Evolutionary conservation across 148 eudicot species (phyloP).

Genomic region (Pharnaceum exiguum): DNA sequence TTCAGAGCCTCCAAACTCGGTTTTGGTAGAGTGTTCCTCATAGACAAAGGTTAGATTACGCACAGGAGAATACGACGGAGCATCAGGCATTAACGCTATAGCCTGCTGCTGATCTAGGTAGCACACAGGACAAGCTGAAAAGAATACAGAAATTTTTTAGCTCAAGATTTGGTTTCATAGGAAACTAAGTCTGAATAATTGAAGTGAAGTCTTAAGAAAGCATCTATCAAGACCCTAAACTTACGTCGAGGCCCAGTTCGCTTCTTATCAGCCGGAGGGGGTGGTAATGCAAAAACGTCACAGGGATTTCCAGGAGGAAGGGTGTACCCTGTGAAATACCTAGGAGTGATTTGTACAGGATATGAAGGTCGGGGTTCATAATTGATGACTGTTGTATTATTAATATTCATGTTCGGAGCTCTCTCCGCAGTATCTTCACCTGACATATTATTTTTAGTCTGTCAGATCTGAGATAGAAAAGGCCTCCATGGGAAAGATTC

Average conservation of each 20-base stretch:
- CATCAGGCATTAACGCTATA: slow-evolving; percentile 68
- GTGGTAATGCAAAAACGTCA: slow-evolving; percentile 78
- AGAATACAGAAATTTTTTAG: neutral
- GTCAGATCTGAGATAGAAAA: too few relatives aligned
- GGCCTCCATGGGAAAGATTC: too few relatives aligned
- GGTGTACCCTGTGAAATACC: slow-evolving; percentile 71
- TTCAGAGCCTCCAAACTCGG: slow-evolving; percentile 97
- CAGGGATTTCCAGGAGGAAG: slow-evolving; percentile 97
- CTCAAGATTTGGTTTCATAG: slow-evolving; percentile 2
- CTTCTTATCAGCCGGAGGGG: slow-evolving; percentile 91
- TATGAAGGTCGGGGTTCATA: slow-evolving; percentile 7
- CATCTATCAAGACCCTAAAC: slow-evolving; percentile 24
- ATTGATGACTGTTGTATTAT: slow-evolving; percentile 21
- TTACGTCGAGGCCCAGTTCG: slow-evolving; percentile 94
- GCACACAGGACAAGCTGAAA: slow-evolving; percentile 97
- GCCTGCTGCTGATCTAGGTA: slow-evolving; percentile 87
- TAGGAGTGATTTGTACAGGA: slow-evolving; percentile 24
- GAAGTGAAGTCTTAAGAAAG: neutral
- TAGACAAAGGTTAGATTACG: slow-evolving; percentile 57
- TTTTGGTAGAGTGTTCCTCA: slow-evolving; percentile 57
- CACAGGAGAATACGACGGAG: slow-evolving; percentile 81
- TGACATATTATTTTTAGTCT: slow-evolving; percentile 28
- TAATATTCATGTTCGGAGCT: slow-evolving; percentile 33
- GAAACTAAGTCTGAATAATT: neutral
- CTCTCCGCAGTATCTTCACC: slow-evolving; percentile 56